Evolutionary conservation across 345 rosid genomes (phyloP).

Genomic region (Syzygium aromaticum): DNA sequence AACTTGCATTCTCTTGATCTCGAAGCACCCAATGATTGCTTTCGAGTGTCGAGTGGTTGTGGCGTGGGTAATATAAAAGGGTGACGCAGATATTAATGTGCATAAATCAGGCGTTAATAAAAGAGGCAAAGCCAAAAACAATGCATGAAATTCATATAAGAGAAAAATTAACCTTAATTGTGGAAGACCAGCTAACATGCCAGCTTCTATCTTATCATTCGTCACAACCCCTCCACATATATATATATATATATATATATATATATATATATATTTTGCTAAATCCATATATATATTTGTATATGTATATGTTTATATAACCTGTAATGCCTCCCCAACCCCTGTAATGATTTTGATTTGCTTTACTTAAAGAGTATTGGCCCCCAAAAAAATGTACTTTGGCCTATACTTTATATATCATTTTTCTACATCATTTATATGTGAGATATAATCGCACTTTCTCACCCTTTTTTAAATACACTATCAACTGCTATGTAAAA

Average conservation of each 20-base stretch:
- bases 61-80: background rate
- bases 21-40: background rate
- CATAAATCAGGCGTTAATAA: background rate
- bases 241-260: too few species aligned
- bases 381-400: background rate
- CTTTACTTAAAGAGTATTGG: background rate
- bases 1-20: background rate
- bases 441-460: background rate
- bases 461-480: background rate
- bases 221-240: background rate
- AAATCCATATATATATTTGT: too few species aligned
- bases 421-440: background rate
- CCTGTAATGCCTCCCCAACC: background rate
- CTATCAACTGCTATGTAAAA: background rate
- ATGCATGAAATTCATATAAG: too few species aligned
- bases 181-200: background rate
- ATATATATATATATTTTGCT: too few species aligned
- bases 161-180: background rate
- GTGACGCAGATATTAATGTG: background rate
- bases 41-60: background rate
- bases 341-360: background rate
- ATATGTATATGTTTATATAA: background rate
- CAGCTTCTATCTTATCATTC: background rate
- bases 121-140: background rate
- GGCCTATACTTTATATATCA: background rate